Conservation (phyloP, 805 yeast genomes). For the Dipodascus geniculatus region DNA sequence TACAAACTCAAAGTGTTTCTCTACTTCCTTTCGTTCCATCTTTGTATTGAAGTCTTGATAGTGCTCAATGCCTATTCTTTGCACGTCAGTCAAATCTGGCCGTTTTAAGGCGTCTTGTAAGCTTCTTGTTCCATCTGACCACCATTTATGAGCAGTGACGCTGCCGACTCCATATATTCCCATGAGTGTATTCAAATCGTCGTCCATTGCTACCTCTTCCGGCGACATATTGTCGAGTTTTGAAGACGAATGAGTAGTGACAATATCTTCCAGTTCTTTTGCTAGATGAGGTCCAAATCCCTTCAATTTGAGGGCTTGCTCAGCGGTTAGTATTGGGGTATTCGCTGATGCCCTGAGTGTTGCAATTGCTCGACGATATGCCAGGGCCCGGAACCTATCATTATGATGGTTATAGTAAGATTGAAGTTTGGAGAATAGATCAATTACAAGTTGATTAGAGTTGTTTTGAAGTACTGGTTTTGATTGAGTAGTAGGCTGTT, state of each 20-base stretch:
- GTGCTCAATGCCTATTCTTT: constrained; percentile 34
- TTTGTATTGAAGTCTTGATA: constrained; percentile 35
- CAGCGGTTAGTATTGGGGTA: constrained; percentile 24
- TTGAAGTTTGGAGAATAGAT: constrained; percentile 24
- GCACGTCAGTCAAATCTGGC: constrained; percentile 21
- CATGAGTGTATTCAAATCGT: constrained; percentile 24
- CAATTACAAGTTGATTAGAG: constrained; percentile 25
- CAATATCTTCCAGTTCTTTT: constrained; percentile 35
- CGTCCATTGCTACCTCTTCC: constrained; percentile 16
- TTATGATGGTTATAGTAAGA: constrained; percentile 25
- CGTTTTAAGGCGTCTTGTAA: constrained; percentile 29
- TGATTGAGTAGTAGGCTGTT: neutral
- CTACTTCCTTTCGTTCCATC: constrained; percentile 37
- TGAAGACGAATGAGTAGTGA: constrained; percentile 25
- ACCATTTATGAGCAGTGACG: constrained; percentile 30
- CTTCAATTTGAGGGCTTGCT: constrained; percentile 30
- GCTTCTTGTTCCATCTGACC: constrained; percentile 28
- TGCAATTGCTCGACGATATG: constrained; percentile 35
- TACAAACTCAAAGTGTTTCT: constrained; percentile 29
- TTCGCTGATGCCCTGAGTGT: constrained; percentile 20
- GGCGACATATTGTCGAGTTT: constrained; percentile 16
- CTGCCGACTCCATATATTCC: constrained; percentile 42
- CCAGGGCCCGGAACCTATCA: constrained; percentile 29
- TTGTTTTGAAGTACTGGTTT: neutral
- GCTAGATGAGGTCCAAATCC: constrained; percentile 34